These are phyloP conservation scores for Phytophthora hybrid DNA, from an alignment of 352 stramenopile genomes.

Conservation along the genomic window DNA sequence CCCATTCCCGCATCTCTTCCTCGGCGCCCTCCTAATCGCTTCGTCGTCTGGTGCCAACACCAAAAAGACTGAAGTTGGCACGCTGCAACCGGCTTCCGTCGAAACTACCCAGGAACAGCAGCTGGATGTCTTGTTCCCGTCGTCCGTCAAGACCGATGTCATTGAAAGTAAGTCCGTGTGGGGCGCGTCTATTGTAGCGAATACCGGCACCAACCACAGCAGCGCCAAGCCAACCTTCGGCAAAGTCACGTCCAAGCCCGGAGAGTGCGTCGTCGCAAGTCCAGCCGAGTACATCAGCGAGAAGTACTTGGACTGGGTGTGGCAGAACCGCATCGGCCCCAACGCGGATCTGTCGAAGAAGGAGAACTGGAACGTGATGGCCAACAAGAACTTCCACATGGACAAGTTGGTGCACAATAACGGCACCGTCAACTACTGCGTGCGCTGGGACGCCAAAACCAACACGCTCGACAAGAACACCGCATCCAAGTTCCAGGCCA, in stretches of 20 bases:
- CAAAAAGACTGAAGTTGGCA: not conserved
- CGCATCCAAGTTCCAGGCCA: constrained; percentile 15
- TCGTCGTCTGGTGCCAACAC: not conserved
- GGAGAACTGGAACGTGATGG: constrained; percentile 37
- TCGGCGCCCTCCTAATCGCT: not conserved
- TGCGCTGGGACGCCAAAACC: constrained; percentile 18
- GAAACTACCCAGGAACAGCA: not conserved
- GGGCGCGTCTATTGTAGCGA: constrained; percentile 23
- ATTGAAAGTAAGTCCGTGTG: constrained; percentile 12
- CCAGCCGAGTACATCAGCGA: constrained; percentile 26
- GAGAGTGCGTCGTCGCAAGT: constrained; percentile 14
- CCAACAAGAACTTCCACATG: constrained; percentile 33
- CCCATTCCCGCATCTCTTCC: not conserved
- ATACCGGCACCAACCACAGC: constrained; percentile 19
- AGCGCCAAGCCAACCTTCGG: constrained; percentile 21
- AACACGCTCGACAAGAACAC: constrained; percentile 8
- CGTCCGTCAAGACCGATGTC: not conserved
- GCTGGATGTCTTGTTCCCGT: not conserved
- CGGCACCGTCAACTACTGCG: constrained; percentile 34
- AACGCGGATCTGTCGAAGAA: constrained; percentile 7
- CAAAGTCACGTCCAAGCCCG: constrained; percentile 23
- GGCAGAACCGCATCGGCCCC: constrained; percentile 25
- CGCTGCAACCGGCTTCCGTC: not conserved
- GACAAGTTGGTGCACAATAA: constrained; percentile 35
- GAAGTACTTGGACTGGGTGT: constrained; percentile 28